Evolutionary conservation across 176 grass and related monocot species (phyloP), one percentile per base, ranked within the genome.

Genomic region (Juncus inflexus): DNA sequence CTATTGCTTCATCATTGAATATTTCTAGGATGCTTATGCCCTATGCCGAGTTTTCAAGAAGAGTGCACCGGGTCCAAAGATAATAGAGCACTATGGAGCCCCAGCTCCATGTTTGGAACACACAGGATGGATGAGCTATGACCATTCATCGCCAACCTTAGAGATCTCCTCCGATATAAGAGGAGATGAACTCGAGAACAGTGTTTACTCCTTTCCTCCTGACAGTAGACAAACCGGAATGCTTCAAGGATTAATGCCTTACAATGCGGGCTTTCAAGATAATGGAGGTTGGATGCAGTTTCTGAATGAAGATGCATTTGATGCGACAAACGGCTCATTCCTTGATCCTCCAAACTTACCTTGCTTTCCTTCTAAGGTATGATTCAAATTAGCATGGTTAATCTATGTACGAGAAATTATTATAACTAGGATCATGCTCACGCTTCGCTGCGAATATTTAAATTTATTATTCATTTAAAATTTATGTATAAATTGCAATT

Each of bases 41-140:
- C 75, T 94, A 42, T 99, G 94, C 42, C 83, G 94, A 35, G 86
- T 99, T 40, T 99, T 99, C 69, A 99, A 99, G 78, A 99, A 99
- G 64, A 99, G 82, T 3, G 89, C 83, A 1, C 95, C 95, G 3
- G 83, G 89, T 9, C 89, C 95, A 5, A 92, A 99, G 62, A 92
- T 99, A 64, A 83, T 99, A 8, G 94, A 90, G 72, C 89, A 99
- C 41, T 97, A 86, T 12, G 88, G 94, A 12, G 88, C 78, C 78
- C 53, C 51, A 35, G 67, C 67, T 59, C 58, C 78, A 52, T 47
- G 58, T 39, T 1, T 86, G 81, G 67, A 78, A n/a, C 80, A 70
- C 77, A 54, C 82, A 81, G 58, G 88, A 74, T 52, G 8, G 16
- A 70, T 78, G 28, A 86, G 75, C 58, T 83, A 75, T 50, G 80